Base-by-base conservation (phyloP, 805 yeast species). In the Metschnikowia noctiluminum region DNA sequence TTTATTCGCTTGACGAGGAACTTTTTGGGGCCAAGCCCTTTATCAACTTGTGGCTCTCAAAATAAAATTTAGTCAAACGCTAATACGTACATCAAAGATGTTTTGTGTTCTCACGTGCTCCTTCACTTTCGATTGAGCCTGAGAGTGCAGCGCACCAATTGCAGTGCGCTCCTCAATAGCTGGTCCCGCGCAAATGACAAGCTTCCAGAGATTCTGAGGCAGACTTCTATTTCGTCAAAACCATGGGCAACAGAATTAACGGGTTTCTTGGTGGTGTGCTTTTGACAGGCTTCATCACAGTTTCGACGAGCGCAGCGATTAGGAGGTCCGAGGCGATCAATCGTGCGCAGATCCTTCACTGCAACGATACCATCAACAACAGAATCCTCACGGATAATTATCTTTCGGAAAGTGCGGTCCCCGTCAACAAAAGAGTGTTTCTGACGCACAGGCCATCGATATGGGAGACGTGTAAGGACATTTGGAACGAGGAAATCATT, bases 401-500 rank as follows among this genome's bases (percentile, higher is more conserved):
- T 53, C 66, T 77, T 28, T 60, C 71, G 7, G 68, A 74, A 45
- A 76, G 76, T 30, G 61, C 71, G 40, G 61, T 70, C 16, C 80
- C 80, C 49, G 65, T 71, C 49, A 68, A 75, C 28, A 61, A 62
- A 31, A 61, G 62, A 30, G 52, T 53, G 12, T 45, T 49, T 35
- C 38, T 50, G 34, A 56, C 59, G 28, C 49, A 52, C 21, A 74
- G 87, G 30, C 65, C 71, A 10, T 62, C 68, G 26, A 52, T 81
- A 31, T 59, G 59, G 9, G 90, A 88, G 63, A 84, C 90, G 0
- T 71, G 79, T 51, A 85, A 83, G 55, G 95, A 87, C 59, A 73
- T 87, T 38, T 87, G 96, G 96, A 84, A 87, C 61, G 82, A 79
- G 40, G 91, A 86, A 62, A 77, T 87, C 46, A 74, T 85, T 49